Base-by-base conservation (phyloP, 108 stramenopile species). In the Seminavis robusta region DNA sequence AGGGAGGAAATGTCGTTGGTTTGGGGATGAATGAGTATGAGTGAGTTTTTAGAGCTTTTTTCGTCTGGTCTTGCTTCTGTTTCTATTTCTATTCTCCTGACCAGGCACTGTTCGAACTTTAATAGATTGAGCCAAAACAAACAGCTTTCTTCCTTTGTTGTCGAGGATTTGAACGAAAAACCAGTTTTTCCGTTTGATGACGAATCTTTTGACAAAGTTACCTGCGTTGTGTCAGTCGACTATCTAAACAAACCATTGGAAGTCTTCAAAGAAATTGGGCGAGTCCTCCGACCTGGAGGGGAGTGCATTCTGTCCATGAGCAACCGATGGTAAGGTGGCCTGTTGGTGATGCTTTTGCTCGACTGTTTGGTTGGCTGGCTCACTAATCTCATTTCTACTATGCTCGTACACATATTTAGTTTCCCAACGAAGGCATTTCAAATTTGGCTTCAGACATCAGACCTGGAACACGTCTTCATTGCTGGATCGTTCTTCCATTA, bases 11-110 rank as follows among this genome's bases (percentile, higher is more conserved):
- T 9, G 79, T 90, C 17, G 77, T 86, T 30, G 86, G 85, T 38
- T 56, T 90, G 30, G 95, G 95, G 4, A 96, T 96, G 95, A 96
- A 96, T 54, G 81, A 94, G 38, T 87, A 84, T 54, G 95, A 96
- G 60, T n/a, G n/a, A n/a, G n/a, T n/a, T n/a, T n/a, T n/a, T n/a
- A n/a, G n/a, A n/a, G n/a, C n/a, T n/a, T n/a, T n/a, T n/a, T n/a
- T n/a, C n/a, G n/a, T n/a, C n/a, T n/a, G n/a, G n/a, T n/a, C n/a
- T n/a, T n/a, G n/a, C n/a, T n/a, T n/a, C n/a, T n/a, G n/a, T n/a
- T n/a, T n/a, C n/a, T n/a, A n/a, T n/a, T n/a, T n/a, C n/a, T n/a
- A n/a, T n/a, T n/a, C n/a, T n/a, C n/a, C n/a, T n/a, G n/a, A n/a
- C n/a, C n/a, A n/a, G n/a, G n/a, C n/a, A n/a, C n/a, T n/a, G n/a